A percentile compares a stretch with the other conserved stretches of the same genome.
These are phyloP conservation scores for Dryadomyces sulphureus DNA, from an alignment of 2,329 filamentous ascomycete genomes.

Conservation along the genomic window DNA sequence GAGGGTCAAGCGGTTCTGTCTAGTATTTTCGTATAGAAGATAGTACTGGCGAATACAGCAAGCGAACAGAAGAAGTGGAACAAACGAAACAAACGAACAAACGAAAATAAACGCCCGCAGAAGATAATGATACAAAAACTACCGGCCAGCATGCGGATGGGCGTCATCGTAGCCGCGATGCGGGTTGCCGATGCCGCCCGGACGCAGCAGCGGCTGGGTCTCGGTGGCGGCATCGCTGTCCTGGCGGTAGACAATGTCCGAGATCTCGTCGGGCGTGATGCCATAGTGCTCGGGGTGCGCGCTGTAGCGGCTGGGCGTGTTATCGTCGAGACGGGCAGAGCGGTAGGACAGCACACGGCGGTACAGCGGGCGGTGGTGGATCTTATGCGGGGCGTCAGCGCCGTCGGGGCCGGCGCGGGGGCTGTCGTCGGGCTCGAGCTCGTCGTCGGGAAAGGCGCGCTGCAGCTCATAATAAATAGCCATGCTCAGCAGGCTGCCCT, in stretches of 20 bases:
- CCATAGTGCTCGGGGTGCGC: constrained; percentile 37
- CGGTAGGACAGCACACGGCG: constrained; percentile 26
- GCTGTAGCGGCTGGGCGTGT: constrained; percentile 34
- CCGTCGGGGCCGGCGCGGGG: background rate
- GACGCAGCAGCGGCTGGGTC: constrained; percentile 33
- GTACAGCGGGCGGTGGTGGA: constrained; percentile 19
- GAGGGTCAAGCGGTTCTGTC: too few relatives aligned
- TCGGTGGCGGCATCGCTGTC: constrained; percentile 34
- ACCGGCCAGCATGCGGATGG: background rate
- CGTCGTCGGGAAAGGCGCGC: constrained; percentile 6
- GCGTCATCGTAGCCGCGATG: constrained; percentile 7
- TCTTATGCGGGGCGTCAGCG: constrained; percentile 11
- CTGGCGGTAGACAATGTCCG: constrained; percentile 32
- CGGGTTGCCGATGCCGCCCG: constrained; percentile 33
- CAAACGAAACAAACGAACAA: background rate
- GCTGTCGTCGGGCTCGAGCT: constrained; percentile 4
- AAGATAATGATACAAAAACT: background rate
- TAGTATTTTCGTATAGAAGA: too few relatives aligned
- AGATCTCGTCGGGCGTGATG: constrained; percentile 34
- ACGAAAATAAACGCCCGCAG: background rate
- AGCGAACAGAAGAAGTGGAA: background rate
- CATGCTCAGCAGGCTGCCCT: constrained; percentile 68
- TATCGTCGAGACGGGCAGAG: constrained; percentile 31
- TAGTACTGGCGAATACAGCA: too few relatives aligned
- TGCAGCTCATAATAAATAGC: constrained; percentile 60